Conservation (phyloP, 208 protist species). For the Leishmania turanica region DNA sequence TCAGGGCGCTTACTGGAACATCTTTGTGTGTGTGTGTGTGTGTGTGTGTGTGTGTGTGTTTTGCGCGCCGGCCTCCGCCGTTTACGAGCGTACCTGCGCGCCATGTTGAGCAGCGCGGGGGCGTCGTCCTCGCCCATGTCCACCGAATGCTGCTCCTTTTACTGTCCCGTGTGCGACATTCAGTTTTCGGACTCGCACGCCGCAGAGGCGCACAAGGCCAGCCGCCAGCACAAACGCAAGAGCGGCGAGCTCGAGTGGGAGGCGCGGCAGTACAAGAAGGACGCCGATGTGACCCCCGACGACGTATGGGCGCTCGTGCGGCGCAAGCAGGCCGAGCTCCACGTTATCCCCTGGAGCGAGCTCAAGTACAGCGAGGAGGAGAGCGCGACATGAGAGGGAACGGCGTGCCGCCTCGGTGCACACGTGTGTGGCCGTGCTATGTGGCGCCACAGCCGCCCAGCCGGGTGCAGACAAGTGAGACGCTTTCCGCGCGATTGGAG, state of each 20-base stretch:
- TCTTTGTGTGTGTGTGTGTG: neutral
- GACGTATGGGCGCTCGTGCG: constrained; percentile 78
- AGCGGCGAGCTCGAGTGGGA: constrained; percentile 70
- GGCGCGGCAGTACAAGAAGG: constrained; percentile 60
- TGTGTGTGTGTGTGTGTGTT: neutral
- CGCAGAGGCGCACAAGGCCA: constrained; percentile 59
- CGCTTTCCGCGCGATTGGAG: neutral
- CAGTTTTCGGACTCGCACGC: constrained; percentile 63
- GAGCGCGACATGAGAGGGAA: neutral
- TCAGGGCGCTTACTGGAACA: neutral
- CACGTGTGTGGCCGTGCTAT: neutral
- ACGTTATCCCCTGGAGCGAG: constrained; percentile 48
- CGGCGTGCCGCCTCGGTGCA: neutral
- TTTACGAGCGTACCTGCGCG: neutral
- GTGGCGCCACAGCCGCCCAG: neutral
- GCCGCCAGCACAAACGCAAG: constrained; percentile 67
- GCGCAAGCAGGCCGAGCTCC: constrained; percentile 59
- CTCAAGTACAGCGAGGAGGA: constrained; percentile 31
- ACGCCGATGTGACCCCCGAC: constrained; percentile 61
- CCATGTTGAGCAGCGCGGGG: neutral
- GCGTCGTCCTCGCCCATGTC: neutral
- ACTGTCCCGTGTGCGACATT: constrained; percentile 70
- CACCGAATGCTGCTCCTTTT: constrained; percentile 30
- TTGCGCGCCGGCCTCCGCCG: neutral
- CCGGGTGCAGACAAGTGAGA: neutral